Evolutionary conservation across 1,284 basidiomycete species (phyloP), one percentile per base, ranked within the genome.

Genomic region (Termitomyces sp.): DNA sequence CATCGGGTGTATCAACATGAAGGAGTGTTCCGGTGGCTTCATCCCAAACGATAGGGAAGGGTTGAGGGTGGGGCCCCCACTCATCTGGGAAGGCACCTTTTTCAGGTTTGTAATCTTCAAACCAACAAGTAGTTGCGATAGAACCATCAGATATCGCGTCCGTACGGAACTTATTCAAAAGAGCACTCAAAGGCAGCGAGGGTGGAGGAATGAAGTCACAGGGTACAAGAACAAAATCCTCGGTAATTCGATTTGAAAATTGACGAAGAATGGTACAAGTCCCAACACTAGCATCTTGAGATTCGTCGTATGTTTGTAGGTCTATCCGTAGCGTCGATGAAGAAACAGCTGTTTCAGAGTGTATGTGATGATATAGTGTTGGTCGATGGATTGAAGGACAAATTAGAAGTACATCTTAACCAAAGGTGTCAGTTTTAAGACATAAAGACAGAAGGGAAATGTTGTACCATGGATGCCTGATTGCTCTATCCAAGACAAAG

Each of bases 151-250:
- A 79, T 10, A 79, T 72, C 0, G 79, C 68, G 68, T 91, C 82
- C 2, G 82, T 77, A 33, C 94, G 82, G 69, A 95, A 95, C 64
- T 85, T 87, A 70, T 97, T 87, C 34, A 97, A 74, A 0, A 97
- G 71, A 0, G 73, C 75, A 30, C 80, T 79, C 19, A 98, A 79
- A 5, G 88, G 77, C 26, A 96, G 77, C 0, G 81, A 73, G 0
- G 84, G 75, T 0, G 92, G 88, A 9, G 93, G 86, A 17, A 94
- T 79, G 53, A 97, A 88, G 70, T 98, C 94, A 68, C 93, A 96
- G 1, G 94, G 90, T 1, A 96, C 78, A n/a, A 98, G 70, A 40
- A 97, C 81, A 68, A 97, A 94, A 70, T 97, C 94, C 64, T 84
- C 80, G 54, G 79, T 74, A 56, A 92, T 90, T 47, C 84, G 82